These are phyloP conservation scores for Teratosphaeria gauchensis DNA, from an alignment of 2,329 filamentous ascomycete species.

Conservation along the genomic window DNA sequence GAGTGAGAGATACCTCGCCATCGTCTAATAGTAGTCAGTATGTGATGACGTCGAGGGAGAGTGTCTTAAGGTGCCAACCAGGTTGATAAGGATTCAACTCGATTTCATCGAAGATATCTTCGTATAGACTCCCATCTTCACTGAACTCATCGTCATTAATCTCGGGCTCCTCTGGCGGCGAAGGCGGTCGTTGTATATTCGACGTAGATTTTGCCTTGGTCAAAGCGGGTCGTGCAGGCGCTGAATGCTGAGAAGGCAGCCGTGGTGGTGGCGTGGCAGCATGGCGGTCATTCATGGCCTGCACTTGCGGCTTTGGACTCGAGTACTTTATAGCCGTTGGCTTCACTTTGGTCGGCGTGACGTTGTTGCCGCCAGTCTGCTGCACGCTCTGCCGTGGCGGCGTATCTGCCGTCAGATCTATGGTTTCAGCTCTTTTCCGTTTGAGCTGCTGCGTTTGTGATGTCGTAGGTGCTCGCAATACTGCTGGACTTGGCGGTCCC, in stretches of 20 bases:
- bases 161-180: neutral
- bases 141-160: constrained; percentile 2
- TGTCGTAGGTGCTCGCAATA: neutral
- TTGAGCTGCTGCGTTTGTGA: constrained; percentile 3
- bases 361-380: constrained; percentile 1
- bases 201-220: neutral
- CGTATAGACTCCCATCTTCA: constrained; percentile 2
- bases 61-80: neutral
- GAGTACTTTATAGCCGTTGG: neutral
- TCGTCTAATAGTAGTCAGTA: neutral
- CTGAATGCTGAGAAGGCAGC: neutral
- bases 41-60: neutral
- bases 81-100: constrained; percentile 5
- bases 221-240: neutral
- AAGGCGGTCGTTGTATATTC: neutral
- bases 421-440: constrained; percentile 6
- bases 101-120: constrained; percentile 5
- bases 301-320: neutral
- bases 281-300: neutral
- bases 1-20: neutral
- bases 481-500: neutral
- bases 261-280: neutral
- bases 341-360: neutral
- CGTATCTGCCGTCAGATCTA: constrained; percentile 3
- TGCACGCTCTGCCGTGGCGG: neutral